Percentiles rank a stretch among this genome's conserved stretches.
These are phyloP conservation scores for Candida montana DNA, from an alignment of 805 yeast species.

Conservation along the genomic window DNA sequence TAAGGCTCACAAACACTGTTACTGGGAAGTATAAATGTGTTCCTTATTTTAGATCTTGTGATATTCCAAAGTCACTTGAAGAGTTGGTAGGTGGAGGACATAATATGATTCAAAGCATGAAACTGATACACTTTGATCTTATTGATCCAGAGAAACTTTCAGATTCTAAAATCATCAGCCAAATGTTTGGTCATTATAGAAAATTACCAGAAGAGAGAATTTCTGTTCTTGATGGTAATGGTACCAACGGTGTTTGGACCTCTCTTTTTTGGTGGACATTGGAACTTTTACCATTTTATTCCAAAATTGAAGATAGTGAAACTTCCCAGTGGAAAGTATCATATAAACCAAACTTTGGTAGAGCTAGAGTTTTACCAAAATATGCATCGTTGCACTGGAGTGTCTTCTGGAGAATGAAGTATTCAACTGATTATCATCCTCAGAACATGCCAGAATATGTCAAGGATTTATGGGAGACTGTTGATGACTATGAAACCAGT, in stretches of 20 bases:
- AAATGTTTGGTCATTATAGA: conserved; percentile 11
- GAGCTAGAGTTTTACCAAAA: conserved; percentile 43
- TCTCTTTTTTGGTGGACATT: conserved; percentile 54
- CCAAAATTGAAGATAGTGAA: conserved; percentile 38
- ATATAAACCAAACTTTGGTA: conserved; percentile 54
- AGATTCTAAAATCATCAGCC: conserved; percentile 4
- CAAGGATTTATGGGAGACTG: conserved; percentile 1
- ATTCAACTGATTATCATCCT: conserved; percentile 41
- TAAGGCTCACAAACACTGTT: conserved; percentile 6
- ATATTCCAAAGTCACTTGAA: conserved; percentile 6
- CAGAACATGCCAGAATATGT: conserved; percentile 36
- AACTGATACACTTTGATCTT: conserved; percentile 9
- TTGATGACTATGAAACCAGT: background rate
- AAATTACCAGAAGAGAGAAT: conserved; percentile 23
- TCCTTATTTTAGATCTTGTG: conserved; percentile 20
- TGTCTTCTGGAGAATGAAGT: conserved; percentile 48
- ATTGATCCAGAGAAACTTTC: conserved; percentile 4
- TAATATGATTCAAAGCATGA: conserved; percentile 13
- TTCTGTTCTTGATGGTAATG: conserved; percentile 34
- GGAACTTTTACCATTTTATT: conserved; percentile 56
- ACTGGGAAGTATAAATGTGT: conserved; percentile 3
- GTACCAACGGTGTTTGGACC: conserved; percentile 24
- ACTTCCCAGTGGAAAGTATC: conserved; percentile 45
- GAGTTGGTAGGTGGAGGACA: conserved; percentile 16
- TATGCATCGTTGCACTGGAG: conserved; percentile 58